Conservation (phyloP, 2,329 filamentous ascomycete genomes). For the Aspergillus udagawae region DNA sequence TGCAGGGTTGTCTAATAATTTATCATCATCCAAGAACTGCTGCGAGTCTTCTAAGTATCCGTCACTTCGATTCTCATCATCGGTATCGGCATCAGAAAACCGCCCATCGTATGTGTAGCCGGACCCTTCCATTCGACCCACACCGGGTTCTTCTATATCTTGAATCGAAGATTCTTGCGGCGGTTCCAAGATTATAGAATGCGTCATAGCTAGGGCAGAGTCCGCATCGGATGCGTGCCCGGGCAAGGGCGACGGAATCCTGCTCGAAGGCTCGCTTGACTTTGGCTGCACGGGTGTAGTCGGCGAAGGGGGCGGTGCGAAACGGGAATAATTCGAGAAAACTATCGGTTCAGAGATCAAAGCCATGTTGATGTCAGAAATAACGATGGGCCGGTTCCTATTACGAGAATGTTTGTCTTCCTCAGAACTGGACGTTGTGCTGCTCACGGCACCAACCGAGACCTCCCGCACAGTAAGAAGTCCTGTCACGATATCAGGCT, state of each 20-base stretch:
- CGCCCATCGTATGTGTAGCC: slow-evolving; percentile 35
- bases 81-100: slow-evolving; percentile 41
- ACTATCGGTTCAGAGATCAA: slow-evolving; percentile 47
- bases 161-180: slow-evolving; percentile 10
- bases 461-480: slow-evolving; percentile 34
- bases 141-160: slow-evolving; percentile 1
- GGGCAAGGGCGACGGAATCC: slow-evolving; percentile 24
- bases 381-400: slow-evolving; percentile 43
- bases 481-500: slow-evolving; percentile 34
- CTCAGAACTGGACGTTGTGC: slow-evolving; percentile 10
- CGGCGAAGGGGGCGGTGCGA: slow-evolving; percentile 29
- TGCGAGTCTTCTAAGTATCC: slow-evolving; percentile 24
- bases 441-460: slow-evolving; percentile 28
- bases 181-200: slow-evolving; percentile 36
- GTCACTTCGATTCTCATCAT: slow-evolving; percentile 26
- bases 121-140: slow-evolving; percentile 27
- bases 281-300: slow-evolving; percentile 32
- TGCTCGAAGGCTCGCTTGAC: slow-evolving; percentile 25
- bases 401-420: slow-evolving; percentile 24
- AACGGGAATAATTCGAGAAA: slow-evolving; percentile 45
- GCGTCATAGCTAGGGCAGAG: slow-evolving; percentile 30
- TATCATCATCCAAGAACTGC: slow-evolving; percentile 27
- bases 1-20: slow-evolving; percentile 32
- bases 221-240: slow-evolving; percentile 21
- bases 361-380: slow-evolving; percentile 44